Conservation (phyloP, 345 rosid species). For the Brassica incana region DNA sequence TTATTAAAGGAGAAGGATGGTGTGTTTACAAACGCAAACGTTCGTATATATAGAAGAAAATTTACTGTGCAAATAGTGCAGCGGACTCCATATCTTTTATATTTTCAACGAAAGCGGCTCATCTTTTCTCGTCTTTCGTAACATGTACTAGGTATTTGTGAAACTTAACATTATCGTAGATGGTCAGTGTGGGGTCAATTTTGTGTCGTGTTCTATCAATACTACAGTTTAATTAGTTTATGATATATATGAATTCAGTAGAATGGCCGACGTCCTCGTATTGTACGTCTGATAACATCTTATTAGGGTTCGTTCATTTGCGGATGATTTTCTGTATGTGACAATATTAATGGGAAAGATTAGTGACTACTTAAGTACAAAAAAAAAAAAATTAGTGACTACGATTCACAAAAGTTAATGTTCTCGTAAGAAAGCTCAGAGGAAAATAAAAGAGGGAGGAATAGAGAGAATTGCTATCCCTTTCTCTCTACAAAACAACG, state of each 20-base stretch:
- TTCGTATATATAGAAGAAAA: no score
- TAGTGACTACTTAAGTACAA: not conserved
- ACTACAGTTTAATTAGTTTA: not conserved
- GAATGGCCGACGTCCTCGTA: constrained; percentile 38
- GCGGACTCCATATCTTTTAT: no score
- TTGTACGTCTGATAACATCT: not conserved
- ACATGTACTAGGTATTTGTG: not conserved
- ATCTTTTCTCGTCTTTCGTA: no score
- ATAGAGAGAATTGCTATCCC: no score
- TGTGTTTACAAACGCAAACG: no score
- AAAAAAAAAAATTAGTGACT: not conserved
- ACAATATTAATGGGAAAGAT: not conserved
- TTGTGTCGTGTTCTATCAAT: not conserved
- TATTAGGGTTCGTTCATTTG: not conserved
- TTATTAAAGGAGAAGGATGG: no score
- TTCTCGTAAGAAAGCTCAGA: no score
- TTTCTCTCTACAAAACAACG: no score
- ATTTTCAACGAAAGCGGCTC: no score
- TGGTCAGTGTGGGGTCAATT: constrained; percentile 6
- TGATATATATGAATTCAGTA: not conserved
- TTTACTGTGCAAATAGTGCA: no score
- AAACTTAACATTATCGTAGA: not conserved
- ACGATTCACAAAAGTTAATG: not conserved
- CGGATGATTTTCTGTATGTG: not conserved
- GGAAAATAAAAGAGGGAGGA: no score